These are phyloP conservation scores for Eucommia ulmoides DNA, from an alignment of 257 asterid species.

Conservation along the genomic window DNA sequence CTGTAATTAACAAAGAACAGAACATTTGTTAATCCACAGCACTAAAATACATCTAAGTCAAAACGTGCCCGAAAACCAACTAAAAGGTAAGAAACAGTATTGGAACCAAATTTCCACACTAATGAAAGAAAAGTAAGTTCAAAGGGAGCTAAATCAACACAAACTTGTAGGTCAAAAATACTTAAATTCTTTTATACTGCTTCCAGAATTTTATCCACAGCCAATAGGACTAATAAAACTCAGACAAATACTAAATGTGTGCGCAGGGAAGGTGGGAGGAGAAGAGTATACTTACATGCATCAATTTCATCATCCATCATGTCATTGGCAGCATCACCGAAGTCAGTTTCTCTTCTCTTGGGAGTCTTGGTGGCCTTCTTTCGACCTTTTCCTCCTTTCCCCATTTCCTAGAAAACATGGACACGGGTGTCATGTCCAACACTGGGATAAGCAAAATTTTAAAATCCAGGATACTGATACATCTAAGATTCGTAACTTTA, in stretches of 20 bases:
- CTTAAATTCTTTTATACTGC: background rate
- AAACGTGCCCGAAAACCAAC: background rate
- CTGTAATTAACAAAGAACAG: constrained; percentile 23
- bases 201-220: background rate
- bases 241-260: background rate
- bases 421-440: too few species aligned
- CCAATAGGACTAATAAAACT: background rate
- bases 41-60: background rate
- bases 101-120: background rate
- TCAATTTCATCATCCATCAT: background rate
- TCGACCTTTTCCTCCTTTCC: background rate
- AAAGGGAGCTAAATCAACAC: background rate
- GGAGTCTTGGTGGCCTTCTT: background rate
- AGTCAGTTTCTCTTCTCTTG: background rate
- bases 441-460: too few species aligned
- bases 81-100: background rate
- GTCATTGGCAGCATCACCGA: too few species aligned
- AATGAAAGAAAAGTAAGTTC: background rate
- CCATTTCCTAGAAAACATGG: too few species aligned
- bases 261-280: background rate
- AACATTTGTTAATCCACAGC: background rate
- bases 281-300: background rate
- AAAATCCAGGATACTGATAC: too few species aligned
- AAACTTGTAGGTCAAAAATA: background rate
- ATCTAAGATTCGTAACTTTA: too few species aligned